phyloP scores from a whole-genome alignment of 2,329 filamentous ascomycete species.

The Fusarium heterosporum region DNA sequence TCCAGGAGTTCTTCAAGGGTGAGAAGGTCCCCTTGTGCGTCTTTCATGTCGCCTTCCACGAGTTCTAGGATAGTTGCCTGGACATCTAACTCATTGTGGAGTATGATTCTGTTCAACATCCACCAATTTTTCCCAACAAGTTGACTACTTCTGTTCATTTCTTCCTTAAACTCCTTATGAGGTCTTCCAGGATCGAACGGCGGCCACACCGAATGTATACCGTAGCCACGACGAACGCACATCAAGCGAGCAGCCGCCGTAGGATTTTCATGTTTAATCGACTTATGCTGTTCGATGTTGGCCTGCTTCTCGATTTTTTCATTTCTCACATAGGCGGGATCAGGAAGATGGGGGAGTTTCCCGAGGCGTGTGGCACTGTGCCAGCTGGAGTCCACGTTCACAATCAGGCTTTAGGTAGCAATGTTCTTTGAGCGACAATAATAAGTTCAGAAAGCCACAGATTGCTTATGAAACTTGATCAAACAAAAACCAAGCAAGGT shows the following conservation, averaged over 20 bases:
- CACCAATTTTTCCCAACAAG: constrained; percentile 14
- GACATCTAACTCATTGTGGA: constrained; percentile 21
- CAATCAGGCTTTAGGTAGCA: background rate
- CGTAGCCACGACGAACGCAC: constrained; percentile 10
- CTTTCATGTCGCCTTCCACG: background rate
- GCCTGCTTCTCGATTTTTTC: background rate
- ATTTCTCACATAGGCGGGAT: background rate
- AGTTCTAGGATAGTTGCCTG: constrained; percentile 25
- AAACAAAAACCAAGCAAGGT: background rate
- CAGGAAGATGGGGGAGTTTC: background rate
- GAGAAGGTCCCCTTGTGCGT: background rate
- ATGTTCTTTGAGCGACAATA: background rate
- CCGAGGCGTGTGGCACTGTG: constrained; percentile 12
- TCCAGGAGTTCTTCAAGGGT: constrained; percentile 17
- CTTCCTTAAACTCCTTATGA: background rate
- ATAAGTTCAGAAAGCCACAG: background rate
- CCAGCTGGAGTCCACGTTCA: background rate
- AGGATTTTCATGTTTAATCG: background rate
- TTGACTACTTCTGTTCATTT: background rate
- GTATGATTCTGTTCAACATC: constrained; percentile 11
- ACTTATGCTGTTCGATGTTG: background rate
- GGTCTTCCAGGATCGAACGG: constrained; percentile 25
- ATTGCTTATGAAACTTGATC: background rate
- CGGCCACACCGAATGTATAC: constrained; percentile 26
- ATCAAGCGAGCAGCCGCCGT: background rate